phyloP scores from a whole-genome alignment of 2,329 filamentous ascomycete genomes.

The Ustilaginoidea virens region DNA sequence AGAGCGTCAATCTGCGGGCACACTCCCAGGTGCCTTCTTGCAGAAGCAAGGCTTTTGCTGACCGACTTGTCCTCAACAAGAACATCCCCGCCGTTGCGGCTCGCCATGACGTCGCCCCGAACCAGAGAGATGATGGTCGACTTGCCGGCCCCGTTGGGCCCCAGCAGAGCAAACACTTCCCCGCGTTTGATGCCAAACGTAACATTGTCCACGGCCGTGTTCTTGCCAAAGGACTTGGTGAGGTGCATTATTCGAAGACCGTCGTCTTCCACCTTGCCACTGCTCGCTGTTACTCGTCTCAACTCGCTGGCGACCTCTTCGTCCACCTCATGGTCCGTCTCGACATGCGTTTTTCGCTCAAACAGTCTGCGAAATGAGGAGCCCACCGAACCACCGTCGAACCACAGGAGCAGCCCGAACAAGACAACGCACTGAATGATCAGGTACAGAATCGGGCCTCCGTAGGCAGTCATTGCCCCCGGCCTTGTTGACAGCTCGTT shows the following conservation, averaged over 20 bases:
- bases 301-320: slow-evolving; percentile 52
- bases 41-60: slow-evolving; percentile 52
- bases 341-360: slow-evolving; percentile 12
- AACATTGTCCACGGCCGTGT: slow-evolving; percentile 74
- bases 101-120: slow-evolving; percentile 71
- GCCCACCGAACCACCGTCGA: slow-evolving; percentile 59
- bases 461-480: slow-evolving; percentile 57
- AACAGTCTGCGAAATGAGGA: slow-evolving; percentile 30
- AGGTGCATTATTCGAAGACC: slow-evolving; percentile 68
- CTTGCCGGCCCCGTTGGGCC: slow-evolving; percentile 85
- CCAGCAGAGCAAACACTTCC: slow-evolving; percentile 78
- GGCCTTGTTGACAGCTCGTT: slow-evolving; percentile 50
- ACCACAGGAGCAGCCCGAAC: slow-evolving; percentile 61
- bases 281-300: slow-evolving; percentile 37
- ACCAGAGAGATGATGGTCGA: slow-evolving; percentile 81
- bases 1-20: slow-evolving; percentile 82
- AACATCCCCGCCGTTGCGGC: slow-evolving; percentile 56
- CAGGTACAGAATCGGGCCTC: slow-evolving; percentile 73
- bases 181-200: slow-evolving; percentile 67
- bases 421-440: slow-evolving; percentile 57
- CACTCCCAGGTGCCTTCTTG: slow-evolving; percentile 69
- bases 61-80: slow-evolving; percentile 68
- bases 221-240: slow-evolving; percentile 62
- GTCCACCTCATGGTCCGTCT: slow-evolving; percentile 24
- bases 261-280: slow-evolving; percentile 35